Evolutionary conservation across 2,329 filamentous ascomycete genomes (phyloP).

Genomic region (Botrytis galanthina): DNA sequence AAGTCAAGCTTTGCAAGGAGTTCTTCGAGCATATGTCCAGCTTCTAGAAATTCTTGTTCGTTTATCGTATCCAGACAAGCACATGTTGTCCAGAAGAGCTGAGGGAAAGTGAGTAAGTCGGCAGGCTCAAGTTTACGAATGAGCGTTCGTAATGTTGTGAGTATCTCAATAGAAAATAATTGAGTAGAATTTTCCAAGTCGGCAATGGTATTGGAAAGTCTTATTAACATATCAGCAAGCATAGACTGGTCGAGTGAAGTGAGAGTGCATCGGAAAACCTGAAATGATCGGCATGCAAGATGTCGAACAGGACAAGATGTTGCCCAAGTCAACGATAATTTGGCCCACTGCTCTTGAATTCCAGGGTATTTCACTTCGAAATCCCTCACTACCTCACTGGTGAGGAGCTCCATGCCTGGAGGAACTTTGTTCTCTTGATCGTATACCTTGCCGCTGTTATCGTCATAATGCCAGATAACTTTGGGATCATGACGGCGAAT

Average conservation of each 20-base stretch:
- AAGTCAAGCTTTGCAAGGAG: conserved; percentile 83
- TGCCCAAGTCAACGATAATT: conserved; percentile 88
- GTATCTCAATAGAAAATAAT: conserved; percentile 95
- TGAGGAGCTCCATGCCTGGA: conserved; percentile 80
- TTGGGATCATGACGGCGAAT: conserved; percentile 80
- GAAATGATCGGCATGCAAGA: conserved; percentile 93
- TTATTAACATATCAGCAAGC: conserved; percentile 94
- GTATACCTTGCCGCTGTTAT: conserved; percentile 77
- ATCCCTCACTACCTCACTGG: conserved; percentile 76
- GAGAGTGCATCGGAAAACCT: conserved; percentile 91
- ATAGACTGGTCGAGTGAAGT: conserved; percentile 88
- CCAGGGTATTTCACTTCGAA: conserved; percentile 82
- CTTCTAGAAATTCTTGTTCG: conserved; percentile 90
- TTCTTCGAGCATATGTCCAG: conserved; percentile 85
- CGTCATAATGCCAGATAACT: conserved; percentile 92
- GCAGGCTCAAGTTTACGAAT: conserved; percentile 79
- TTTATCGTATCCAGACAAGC: conserved; percentile 97
- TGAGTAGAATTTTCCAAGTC: conserved; percentile 93
- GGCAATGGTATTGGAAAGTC: conserved; percentile 93
- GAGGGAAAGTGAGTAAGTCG: conserved; percentile 83
- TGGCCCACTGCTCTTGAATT: conserved; percentile 88
- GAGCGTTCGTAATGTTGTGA: conserved; percentile 89
- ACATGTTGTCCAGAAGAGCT: conserved; percentile 96
- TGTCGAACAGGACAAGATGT: conserved; percentile 95
- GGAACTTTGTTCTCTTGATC: conserved; percentile 78